These are phyloP conservation scores for Pseudoturritis turrita DNA, from an alignment of 345 rosid species.

Conservation along the genomic window DNA sequence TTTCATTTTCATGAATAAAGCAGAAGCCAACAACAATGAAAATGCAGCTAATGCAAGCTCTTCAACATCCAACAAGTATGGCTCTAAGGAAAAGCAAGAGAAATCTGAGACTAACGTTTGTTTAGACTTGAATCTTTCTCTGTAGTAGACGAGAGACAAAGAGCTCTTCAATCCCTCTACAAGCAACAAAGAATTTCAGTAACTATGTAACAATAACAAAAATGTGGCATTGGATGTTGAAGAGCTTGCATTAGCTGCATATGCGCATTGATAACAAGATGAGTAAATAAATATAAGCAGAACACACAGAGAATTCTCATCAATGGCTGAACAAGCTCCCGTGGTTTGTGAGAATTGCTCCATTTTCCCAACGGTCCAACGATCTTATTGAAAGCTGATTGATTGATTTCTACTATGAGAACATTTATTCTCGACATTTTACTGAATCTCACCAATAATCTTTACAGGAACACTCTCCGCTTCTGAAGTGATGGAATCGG, in stretches of 20 bases:
- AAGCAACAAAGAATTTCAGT: slow-evolving; percentile 5
- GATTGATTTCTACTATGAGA: background rate
- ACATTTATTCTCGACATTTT: background rate
- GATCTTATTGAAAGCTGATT: background rate
- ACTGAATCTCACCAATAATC: slow-evolving; percentile 54
- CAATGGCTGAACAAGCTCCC: background rate
- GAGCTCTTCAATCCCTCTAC: background rate
- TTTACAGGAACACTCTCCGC: slow-evolving; percentile 61
- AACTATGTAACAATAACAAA: slow-evolving; percentile 2
- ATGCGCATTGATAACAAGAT: background rate
- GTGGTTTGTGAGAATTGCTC: background rate
- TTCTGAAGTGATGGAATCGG: slow-evolving; percentile 68
- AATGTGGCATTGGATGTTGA: background rate
- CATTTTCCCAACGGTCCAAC: background rate
- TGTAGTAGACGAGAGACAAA: slow-evolving; percentile 25
- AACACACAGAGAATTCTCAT: background rate
- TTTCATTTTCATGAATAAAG: slow-evolving; percentile 31
- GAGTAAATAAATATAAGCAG: background rate
- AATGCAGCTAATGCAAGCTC: background rate
- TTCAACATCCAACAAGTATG: slow-evolving; percentile 17
- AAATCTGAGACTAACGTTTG: slow-evolving; percentile 1
- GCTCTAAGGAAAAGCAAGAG: slow-evolving; percentile 18
- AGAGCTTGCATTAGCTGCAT: no score
- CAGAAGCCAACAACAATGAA: background rate
- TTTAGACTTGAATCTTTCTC: slow-evolving; percentile 52